Conservation (phyloP, 2,329 filamentous ascomycete species). For the Cercospora sp. region DNA sequence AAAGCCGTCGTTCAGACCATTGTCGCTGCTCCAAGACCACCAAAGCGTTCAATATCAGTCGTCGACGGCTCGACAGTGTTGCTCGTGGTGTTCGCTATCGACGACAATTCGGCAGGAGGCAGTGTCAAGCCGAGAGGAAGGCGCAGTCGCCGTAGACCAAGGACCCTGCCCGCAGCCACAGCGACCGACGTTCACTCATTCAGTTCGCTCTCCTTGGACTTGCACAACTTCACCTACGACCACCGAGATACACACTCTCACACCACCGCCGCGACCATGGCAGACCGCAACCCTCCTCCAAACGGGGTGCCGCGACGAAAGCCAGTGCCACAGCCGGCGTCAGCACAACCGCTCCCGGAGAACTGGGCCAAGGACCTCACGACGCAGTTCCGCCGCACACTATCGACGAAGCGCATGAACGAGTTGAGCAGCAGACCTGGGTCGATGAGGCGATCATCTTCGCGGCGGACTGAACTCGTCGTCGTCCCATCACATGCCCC, state of each 20-base stretch:
- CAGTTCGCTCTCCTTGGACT: neutral
- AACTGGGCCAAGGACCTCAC: constrained; percentile 77
- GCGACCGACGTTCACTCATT: neutral
- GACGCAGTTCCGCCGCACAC: constrained; percentile 79
- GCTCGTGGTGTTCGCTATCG: neutral
- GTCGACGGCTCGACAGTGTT: constrained; percentile 2
- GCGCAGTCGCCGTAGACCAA: neutral
- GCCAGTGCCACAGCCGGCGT: constrained; percentile 32
- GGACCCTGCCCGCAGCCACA: constrained; percentile 3
- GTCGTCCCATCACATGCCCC: constrained; percentile 27
- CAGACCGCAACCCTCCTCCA: constrained; percentile 29
- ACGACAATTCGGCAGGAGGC: neutral
- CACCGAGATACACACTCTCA: neutral
- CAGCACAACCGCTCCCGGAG: constrained; percentile 47
- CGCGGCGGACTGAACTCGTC: constrained; percentile 50
- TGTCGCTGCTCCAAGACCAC: neutral
- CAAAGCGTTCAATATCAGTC: neutral
- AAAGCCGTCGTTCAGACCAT: constrained; percentile 4
- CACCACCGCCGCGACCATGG: constrained; percentile 27
- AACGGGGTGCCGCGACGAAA: constrained; percentile 37
- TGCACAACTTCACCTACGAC: neutral
- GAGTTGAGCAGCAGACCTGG: constrained; percentile 58
- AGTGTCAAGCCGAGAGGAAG: neutral
- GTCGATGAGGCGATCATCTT: constrained; percentile 53
- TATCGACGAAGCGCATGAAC: constrained; percentile 84